Percentiles rank a stretch among this genome's conserved stretches.
Conservation (phyloP, 345 rosid species). For the Gossypium herbaceum region DNA sequence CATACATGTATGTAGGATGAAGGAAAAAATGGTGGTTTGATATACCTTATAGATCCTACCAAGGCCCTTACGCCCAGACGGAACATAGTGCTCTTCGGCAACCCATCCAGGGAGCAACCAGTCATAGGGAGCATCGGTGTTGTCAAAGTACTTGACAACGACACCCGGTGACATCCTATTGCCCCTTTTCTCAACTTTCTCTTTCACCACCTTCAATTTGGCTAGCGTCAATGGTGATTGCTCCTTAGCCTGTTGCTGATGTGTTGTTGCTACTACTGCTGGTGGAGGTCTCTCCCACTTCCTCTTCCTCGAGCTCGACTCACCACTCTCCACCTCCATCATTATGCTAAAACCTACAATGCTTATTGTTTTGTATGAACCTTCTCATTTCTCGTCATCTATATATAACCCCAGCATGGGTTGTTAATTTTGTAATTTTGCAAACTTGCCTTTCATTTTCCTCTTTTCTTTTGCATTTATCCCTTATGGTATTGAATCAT, state of each 20-base stretch:
- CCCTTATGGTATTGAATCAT: not conserved
- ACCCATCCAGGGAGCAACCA: conserved; percentile 17
- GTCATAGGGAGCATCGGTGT: not conserved
- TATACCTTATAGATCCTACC: conserved; percentile 12
- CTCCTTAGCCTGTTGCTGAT: not conserved
- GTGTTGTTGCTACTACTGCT: too few relatives aligned
- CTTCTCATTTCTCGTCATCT: not conserved
- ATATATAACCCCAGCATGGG: not conserved
- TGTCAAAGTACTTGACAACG: not conserved
- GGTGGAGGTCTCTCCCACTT: not conserved
- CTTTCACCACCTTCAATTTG: not conserved
- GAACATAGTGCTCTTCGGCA: not conserved
- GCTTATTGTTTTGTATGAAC: not conserved
- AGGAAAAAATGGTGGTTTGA: too few relatives aligned
- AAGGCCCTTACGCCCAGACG: not conserved
- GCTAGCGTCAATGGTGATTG: not conserved
- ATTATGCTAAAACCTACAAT: not conserved
- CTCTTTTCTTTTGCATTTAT: not conserved
- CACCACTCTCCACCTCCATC: not conserved
- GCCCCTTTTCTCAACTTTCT: not conserved
- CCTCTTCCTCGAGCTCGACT: not conserved
- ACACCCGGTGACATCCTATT: not conserved
- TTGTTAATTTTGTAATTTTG: not conserved
- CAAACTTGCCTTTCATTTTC: not conserved
- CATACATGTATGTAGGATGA: not conserved